phyloP scores from a whole-genome alignment of 202 grass and related monocot genomes.

The Schoenoplectus tabernaemontani region DNA sequence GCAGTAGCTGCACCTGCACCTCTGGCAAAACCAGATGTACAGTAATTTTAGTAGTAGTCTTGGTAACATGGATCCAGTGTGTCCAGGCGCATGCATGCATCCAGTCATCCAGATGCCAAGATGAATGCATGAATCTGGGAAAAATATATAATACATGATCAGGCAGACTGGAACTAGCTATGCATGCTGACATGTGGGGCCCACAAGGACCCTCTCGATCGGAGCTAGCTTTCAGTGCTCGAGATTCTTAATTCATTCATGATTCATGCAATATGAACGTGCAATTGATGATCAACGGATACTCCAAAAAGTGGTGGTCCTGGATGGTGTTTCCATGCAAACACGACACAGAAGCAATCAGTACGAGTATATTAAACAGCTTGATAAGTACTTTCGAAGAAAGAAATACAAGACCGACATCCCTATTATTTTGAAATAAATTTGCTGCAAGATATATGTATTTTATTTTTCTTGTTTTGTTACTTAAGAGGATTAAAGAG shows the following conservation, averaged over 20 bases:
- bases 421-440: background rate
- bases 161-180: background rate
- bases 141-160: background rate
- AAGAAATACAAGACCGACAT: background rate
- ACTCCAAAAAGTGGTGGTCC: background rate
- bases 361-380: background rate
- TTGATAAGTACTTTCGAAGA: background rate
- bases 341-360: background rate
- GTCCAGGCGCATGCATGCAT: background rate
- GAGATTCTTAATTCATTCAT: background rate
- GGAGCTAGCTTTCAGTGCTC: background rate
- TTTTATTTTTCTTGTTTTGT: background rate
- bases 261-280: background rate
- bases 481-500: no score
- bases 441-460: background rate
- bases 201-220: background rate
- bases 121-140: conserved; percentile 8
- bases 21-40: no score
- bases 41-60: no score
- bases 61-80: background rate
- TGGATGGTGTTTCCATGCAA: background rate
- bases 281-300: background rate
- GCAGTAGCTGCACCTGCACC: background rate
- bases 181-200: conserved; percentile 11
- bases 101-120: background rate